Evolutionary conservation across 176 grass and related monocot species (phyloP).

Genomic region (Triticum timopheevii): DNA sequence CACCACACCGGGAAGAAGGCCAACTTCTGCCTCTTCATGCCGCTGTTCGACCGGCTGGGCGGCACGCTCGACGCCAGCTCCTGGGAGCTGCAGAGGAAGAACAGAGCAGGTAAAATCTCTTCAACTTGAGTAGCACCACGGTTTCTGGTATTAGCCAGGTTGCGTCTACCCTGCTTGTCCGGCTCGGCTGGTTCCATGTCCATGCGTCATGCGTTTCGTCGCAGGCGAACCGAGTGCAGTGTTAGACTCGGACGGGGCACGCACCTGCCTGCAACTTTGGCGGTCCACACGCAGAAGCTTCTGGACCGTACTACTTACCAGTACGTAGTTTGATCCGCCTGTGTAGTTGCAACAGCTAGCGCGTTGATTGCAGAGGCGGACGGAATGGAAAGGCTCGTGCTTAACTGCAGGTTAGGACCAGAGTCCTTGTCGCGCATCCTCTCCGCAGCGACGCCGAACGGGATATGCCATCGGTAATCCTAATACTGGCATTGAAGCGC

Average conservation of each 20-base stretch:
- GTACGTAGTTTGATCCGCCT: no score
- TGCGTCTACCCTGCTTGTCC: no score
- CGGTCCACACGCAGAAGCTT: background rate
- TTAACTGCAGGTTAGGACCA: background rate
- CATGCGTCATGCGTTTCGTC: no score
- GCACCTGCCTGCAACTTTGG: background rate
- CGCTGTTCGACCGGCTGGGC: slow-evolving; percentile 85
- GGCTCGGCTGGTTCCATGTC: no score
- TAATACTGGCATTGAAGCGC: background rate
- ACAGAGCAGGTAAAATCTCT: slow-evolving; percentile 44
- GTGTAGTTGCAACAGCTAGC: background rate
- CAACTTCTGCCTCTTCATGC: slow-evolving; percentile 99
- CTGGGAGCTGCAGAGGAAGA: slow-evolving; percentile 66
- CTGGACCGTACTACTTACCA: background rate
- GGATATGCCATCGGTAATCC: slow-evolving; percentile 1
- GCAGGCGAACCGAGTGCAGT: no score
- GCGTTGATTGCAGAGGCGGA: background rate
- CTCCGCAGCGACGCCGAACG: background rate
- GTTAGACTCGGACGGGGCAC: no score
- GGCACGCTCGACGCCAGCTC: slow-evolving; percentile 53
- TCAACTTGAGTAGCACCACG: no score
- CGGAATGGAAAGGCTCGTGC: background rate
- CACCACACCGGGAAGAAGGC: slow-evolving; percentile 64
- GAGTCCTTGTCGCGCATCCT: background rate
- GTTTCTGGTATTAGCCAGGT: no score